Evolutionary conservation across 2,329 filamentous ascomycete genomes (phyloP), one percentile per base, ranked within the genome.

Genomic region (Zymoseptoria pseudotritici): DNA sequence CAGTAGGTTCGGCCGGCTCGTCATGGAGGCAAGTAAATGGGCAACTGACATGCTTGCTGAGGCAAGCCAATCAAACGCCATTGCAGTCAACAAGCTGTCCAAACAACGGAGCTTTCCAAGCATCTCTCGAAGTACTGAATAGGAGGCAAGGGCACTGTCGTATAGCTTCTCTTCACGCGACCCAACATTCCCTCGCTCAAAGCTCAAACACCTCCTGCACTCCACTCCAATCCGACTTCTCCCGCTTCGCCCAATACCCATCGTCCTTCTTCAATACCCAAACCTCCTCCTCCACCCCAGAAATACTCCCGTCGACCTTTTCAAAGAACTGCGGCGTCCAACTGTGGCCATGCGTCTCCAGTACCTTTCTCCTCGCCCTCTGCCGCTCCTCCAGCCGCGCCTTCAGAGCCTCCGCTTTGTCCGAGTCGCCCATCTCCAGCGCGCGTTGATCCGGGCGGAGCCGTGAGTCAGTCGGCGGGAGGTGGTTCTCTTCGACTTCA

Each of bases 161-260:
- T 20, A n/a, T 20, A 53, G 10, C 20, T 26, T 22, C 24, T 29
- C 24, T 17, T 7, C 50, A 53, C 42, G 46, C 19, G 29, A 42
- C 17, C n/a, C 8, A 36, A 22, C 4, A 11, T 46, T 11, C 22
- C 46, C 21, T 26, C 31, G 50, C 51, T 70, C 62, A 73, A 21
- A 66, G 58, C 65, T 75, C 72, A 70, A 86, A 83, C 54, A 87
- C 80, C 58, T 81, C 77, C 59, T 79, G 74, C 50, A 86, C 78
- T 6, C 78, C 79, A 8, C 74, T 74, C 90, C 90, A 96, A 58
- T 79, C 79, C 1, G 86, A 86, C 64, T 78, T 83, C 2, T 80
- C 82, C 62, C 93, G 83, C 75, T 90, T 87, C 71, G 96, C 92
- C 94, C 94, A 99, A 76, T 99, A 99, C 8, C 90, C 87, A 19